Percentiles rank a stretch among this genome's conserved stretches.
Evolutionary conservation across 2,329 filamentous ascomycete genomes (phyloP).

Genomic region (Talaromyces pinophilus): DNA sequence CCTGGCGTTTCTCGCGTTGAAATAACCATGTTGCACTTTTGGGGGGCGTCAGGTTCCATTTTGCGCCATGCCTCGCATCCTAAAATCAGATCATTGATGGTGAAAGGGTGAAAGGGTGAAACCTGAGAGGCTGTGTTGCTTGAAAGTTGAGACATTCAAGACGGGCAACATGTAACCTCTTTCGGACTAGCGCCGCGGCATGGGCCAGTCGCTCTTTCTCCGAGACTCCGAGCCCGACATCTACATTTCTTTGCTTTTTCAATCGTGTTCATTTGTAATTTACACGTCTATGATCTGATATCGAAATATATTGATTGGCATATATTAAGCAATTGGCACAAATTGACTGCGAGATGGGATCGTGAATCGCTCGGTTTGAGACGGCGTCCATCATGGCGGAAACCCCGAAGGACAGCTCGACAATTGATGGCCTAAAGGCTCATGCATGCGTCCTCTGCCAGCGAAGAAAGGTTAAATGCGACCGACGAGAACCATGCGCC

Average conservation of each 20-base stretch:
- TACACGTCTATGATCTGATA: not conserved
- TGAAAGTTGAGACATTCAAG: slow-evolving; percentile 3
- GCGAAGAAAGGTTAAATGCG: slow-evolving; percentile 24
- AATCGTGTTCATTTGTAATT: not conserved
- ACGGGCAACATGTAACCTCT: slow-evolving; percentile 9
- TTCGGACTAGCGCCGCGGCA: slow-evolving; percentile 6
- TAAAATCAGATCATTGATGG: not conserved
- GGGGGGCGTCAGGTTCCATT: not conserved
- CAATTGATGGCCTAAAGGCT: slow-evolving; percentile 6
- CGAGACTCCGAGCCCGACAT: slow-evolving; percentile 2
- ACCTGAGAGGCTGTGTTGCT: slow-evolving; percentile 7
- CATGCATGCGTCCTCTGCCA: slow-evolving; percentile 24
- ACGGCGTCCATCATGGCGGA: slow-evolving; percentile 5
- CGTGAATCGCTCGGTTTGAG: not conserved
- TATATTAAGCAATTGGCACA: not conserved
- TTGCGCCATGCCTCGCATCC: slow-evolving; percentile 1
- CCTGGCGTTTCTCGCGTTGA: not conserved
- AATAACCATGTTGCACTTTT: slow-evolving; percentile 6
- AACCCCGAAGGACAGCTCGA: not conserved
- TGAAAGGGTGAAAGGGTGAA: slow-evolving; percentile 2
- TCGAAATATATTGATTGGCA: not conserved
- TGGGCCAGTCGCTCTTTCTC: not conserved
- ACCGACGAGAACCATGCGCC: slow-evolving; percentile 20
- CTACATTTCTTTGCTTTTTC: not conserved
- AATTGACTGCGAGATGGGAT: not conserved